Evolutionary conservation across 140 eudicot species (phyloP).

Genomic region (Flaveria floridana): DNA sequence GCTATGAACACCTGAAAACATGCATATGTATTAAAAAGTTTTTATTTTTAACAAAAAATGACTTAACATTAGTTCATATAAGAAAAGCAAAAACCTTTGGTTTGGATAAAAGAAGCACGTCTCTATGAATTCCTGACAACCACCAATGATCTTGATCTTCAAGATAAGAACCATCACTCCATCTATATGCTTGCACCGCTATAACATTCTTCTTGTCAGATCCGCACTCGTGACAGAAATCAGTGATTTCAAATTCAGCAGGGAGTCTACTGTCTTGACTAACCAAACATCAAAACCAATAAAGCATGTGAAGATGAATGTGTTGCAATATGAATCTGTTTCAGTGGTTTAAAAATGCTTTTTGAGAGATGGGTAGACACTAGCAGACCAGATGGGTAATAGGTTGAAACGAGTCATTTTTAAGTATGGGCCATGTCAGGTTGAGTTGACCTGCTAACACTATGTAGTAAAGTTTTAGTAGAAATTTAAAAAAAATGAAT

Average conservation of each 20-base stretch:
- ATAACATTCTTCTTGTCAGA: constrained; percentile 67
- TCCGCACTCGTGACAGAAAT: constrained; percentile 75
- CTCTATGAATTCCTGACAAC: constrained; percentile 97
- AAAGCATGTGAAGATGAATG: constrained; percentile 12
- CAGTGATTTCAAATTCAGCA: constrained; percentile 89
- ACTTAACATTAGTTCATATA: neutral
- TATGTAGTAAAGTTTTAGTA: neutral
- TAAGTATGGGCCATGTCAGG: neutral
- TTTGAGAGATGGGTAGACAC: neutral
- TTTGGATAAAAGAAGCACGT: constrained; percentile 84
- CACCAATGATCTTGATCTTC: constrained; percentile 99
- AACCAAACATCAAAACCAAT: constrained; percentile 37
- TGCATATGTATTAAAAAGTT: neutral
- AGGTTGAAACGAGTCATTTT: neutral
- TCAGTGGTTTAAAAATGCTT: neutral
- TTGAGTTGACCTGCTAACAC: neutral
- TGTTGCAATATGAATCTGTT: neutral
- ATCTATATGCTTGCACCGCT: constrained; percentile 89
- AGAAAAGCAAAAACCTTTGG: constrained; percentile 61
- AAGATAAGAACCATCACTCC: constrained; percentile 98
- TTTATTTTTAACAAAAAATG: neutral
- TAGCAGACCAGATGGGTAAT: neutral
- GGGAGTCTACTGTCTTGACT: constrained; percentile 99
- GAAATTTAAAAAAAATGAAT: neutral
- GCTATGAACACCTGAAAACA: constrained; percentile 75